Evolutionary conservation across 805 yeast genomes (phyloP).

Genomic region (Wickerhamiella parazyma): DNA sequence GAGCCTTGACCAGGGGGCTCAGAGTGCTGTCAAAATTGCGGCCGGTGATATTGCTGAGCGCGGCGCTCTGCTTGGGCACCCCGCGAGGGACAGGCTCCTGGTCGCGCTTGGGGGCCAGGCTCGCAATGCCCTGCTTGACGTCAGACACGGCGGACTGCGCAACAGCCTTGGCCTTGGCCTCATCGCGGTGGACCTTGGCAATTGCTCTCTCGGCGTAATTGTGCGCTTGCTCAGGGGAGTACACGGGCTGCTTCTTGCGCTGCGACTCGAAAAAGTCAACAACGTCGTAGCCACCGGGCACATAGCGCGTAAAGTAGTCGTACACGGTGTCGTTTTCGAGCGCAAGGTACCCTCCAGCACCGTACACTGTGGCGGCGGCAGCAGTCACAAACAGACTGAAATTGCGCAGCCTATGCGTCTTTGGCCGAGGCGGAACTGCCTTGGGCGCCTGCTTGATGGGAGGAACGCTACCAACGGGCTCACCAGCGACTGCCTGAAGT

Average conservation of each 20-base stretch:
- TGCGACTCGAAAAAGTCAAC: slow-evolving; percentile 35
- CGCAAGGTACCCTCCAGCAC: slow-evolving; percentile 47
- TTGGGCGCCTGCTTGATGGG: slow-evolving; percentile 1
- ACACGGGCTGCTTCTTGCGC: slow-evolving; percentile 23
- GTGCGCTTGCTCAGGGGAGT: slow-evolving; percentile 11
- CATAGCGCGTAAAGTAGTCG: slow-evolving; percentile 46
- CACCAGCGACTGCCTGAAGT: slow-evolving; percentile 7
- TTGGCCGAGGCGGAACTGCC: slow-evolving; percentile 7
- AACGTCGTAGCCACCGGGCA: slow-evolving; percentile 48
- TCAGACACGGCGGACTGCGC: slow-evolving; percentile 8
- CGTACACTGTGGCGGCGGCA: slow-evolving; percentile 31
- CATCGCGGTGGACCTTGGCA: slow-evolving; percentile 8
- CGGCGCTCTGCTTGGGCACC: not conserved
- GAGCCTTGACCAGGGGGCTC: slow-evolving; percentile 16
- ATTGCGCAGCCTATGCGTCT: slow-evolving; percentile 23
- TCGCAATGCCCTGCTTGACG: not conserved
- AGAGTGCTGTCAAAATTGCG: slow-evolving; percentile 19
- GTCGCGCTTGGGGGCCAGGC: not conserved
- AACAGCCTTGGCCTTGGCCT: slow-evolving; percentile 14
- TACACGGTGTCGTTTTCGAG: slow-evolving; percentile 44
- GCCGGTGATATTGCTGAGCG: slow-evolving; percentile 12
- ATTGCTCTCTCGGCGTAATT: slow-evolving; percentile 12
- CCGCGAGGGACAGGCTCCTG: not conserved
- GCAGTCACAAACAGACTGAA: slow-evolving; percentile 20
- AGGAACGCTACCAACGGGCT: slow-evolving; percentile 5